Evolutionary conservation across 352 stramenopile genomes (phyloP).

Genomic region (Globisporangium splendens): DNA sequence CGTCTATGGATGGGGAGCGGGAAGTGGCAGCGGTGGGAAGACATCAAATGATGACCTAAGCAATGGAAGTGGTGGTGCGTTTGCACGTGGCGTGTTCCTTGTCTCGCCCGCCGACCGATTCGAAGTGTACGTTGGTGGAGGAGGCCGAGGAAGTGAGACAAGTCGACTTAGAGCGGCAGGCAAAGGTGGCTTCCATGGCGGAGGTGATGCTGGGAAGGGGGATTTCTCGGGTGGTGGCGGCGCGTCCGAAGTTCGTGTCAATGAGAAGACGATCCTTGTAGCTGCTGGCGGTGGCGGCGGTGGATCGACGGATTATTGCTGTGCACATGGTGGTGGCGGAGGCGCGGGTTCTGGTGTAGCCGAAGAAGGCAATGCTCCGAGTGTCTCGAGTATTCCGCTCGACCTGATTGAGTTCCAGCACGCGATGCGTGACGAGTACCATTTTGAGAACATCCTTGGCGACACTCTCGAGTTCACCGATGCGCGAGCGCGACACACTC

Average conservation of each 20-base stretch:
- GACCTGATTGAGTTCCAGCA: conserved; percentile 14
- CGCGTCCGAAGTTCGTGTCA: conserved; percentile 45
- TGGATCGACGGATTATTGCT: conserved; percentile 74
- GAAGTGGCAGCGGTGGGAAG: conserved; percentile 53
- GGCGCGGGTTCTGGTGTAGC: conserved; percentile 21
- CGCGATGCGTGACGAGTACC: conserved; percentile 47
- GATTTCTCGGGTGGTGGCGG: conserved; percentile 60
- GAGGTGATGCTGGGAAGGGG: conserved; percentile 49
- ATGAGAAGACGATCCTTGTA: conserved; percentile 46
- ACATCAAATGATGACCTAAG: conserved; percentile 13
- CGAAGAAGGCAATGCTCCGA: conserved; percentile 37
- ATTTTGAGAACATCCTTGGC: conserved; percentile 45
- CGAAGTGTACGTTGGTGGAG: conserved; percentile 60
- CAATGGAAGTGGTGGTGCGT: conserved; percentile 70
- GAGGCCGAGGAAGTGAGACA: conserved; percentile 23
- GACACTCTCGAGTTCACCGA: conserved; percentile 44
- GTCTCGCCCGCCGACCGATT: conserved; percentile 42
- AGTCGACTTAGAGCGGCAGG: conserved; percentile 9
- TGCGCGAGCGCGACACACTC: conserved; percentile 34
- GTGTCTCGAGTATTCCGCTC: conserved; percentile 27
- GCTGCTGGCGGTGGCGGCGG: conserved; percentile 70
- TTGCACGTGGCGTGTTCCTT: conserved; percentile 48
- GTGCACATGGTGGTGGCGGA: conserved; percentile 62
- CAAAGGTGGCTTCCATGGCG: conserved; percentile 64
- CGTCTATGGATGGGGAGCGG: conserved; percentile 76